Evolutionary conservation across 495 filamentous ascomycete genomes (phyloP), one percentile per base, ranked within the genome.

Genomic region (Penicillium macrosclerotiorum): DNA sequence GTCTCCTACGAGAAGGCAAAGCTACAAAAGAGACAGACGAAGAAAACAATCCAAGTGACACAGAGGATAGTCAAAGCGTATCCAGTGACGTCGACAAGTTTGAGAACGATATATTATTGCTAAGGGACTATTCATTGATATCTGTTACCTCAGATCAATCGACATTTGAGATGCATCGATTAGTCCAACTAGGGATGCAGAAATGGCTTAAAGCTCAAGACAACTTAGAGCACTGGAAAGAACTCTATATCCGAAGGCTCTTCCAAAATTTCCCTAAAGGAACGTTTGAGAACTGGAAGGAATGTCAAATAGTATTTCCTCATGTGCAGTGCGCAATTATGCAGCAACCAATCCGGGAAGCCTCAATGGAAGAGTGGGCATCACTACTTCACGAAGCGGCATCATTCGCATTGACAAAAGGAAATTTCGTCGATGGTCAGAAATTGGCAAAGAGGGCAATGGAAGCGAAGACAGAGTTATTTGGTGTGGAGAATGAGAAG

Each of bases 91-190:
- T 13, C 14, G 34, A 47, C 11, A 16, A 1, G 5, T 45, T 51
- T 19, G 41, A 51, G 18, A 30, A 51, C 6, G 41, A 51, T 35
- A 36, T 51, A 3, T 17, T 35, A 4, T 2, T 22, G 4, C 23
- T 51, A 3, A 51, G 48, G 38, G 48, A 55, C 19, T 71, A 62
- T 34, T 67, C 59, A 2, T 41, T 71, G 8, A 60, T 69, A 19
- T 53, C 53, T 13, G 37, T 52, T 7, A 51, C 9, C 14, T 23
- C 36, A 8, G 49, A 52, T 23, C 23, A 17, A 14, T 22, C 22
- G 31, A 57, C 34, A 0, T 77, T 74, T 43, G 59, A 69, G 45
- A 80, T 78, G 64, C 68, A 79, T 56, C 27, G 42, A 36, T 61
- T 80, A 1, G 73, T 79, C 13, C 69, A 78, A 52, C 42, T 76